These are phyloP conservation scores for Paramecium caudatum DNA, from an alignment of 73 alveolate species.

Conservation along the genomic window DNA sequence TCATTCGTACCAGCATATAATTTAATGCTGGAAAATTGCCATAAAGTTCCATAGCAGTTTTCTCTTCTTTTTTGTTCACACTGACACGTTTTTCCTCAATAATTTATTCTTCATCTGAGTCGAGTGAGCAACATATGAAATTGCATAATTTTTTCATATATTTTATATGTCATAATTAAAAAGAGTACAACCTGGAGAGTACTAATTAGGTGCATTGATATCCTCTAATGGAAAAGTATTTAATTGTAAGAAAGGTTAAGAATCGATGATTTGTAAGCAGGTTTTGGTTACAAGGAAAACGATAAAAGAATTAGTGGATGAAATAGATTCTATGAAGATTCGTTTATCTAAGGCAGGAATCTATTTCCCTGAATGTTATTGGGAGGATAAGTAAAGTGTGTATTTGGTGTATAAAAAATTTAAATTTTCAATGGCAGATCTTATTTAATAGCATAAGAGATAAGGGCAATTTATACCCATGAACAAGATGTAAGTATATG, in stretches of 20 bases:
- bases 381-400: slow-evolving; percentile 11
- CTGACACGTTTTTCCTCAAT: background rate
- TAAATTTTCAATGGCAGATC: slow-evolving; percentile 48
- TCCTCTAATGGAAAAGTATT: background rate
- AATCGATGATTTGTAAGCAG: background rate
- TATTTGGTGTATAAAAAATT: slow-evolving; percentile 47
- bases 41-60: background rate
- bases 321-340: background rate
- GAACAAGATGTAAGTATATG: slow-evolving; percentile 45
- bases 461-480: slow-evolving; percentile 36
- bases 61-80: background rate
- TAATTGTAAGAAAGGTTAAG: background rate
- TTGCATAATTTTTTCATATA: slow-evolving; percentile 40
- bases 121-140: slow-evolving; percentile 43
- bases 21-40: background rate
- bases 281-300: background rate
- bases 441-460: slow-evolving; percentile 14
- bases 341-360: background rate
- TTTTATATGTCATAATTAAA: slow-evolving; percentile 41
- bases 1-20: slow-evolving; percentile 43
- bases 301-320: slow-evolving; percentile 1
- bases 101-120: slow-evolving; percentile 49
- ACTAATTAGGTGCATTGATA: background rate
- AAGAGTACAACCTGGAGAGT: slow-evolving; percentile 37
- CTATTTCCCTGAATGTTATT: slow-evolving; percentile 41